phyloP scores from a whole-genome alignment of 352 stramenopile species.

The Phytophthora crassamura region DNA sequence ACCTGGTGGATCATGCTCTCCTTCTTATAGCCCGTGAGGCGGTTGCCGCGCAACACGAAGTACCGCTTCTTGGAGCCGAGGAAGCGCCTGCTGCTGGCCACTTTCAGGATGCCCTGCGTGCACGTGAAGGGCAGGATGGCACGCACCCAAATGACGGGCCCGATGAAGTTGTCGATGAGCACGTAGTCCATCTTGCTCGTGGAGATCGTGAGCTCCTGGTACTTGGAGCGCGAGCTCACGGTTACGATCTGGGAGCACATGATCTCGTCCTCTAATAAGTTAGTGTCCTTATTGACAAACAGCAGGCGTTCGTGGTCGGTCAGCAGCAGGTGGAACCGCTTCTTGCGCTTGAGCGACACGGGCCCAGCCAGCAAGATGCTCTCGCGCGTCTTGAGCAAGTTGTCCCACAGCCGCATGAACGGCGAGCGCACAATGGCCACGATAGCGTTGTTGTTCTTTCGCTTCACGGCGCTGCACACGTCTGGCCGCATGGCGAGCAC shows the following conservation, averaged over 20 bases:
- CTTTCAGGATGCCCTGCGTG: constrained; percentile 84
- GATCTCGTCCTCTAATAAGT: constrained; percentile 90
- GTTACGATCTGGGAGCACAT: constrained; percentile 90
- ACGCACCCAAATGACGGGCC: constrained; percentile 82
- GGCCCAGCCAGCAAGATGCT: constrained; percentile 81
- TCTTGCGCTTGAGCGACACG: constrained; percentile 86
- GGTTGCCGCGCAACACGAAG: constrained; percentile 74
- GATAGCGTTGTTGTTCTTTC: constrained; percentile 84
- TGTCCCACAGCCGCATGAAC: constrained; percentile 87
- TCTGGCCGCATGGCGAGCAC: constrained; percentile 78
- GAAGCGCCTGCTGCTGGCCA: constrained; percentile 78
- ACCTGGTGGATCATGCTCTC: constrained; percentile 77
- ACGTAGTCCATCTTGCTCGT: constrained; percentile 82
- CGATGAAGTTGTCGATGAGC: constrained; percentile 88
- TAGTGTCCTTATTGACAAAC: constrained; percentile 90
- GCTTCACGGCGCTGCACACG: constrained; percentile 76
- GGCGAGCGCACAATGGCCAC: constrained; percentile 84
- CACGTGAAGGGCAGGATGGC: constrained; percentile 88
- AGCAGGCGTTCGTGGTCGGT: constrained; percentile 87
- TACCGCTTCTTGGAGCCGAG: constrained; percentile 89
- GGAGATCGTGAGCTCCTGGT: constrained; percentile 75
- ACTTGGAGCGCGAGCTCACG: constrained; percentile 82
- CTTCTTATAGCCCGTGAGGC: constrained; percentile 78
- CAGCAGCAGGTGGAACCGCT: constrained; percentile 83
- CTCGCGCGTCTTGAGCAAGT: constrained; percentile 83